Conservation (phyloP, 495 filamentous ascomycete genomes). For the Cudoniella acicularis region DNA sequence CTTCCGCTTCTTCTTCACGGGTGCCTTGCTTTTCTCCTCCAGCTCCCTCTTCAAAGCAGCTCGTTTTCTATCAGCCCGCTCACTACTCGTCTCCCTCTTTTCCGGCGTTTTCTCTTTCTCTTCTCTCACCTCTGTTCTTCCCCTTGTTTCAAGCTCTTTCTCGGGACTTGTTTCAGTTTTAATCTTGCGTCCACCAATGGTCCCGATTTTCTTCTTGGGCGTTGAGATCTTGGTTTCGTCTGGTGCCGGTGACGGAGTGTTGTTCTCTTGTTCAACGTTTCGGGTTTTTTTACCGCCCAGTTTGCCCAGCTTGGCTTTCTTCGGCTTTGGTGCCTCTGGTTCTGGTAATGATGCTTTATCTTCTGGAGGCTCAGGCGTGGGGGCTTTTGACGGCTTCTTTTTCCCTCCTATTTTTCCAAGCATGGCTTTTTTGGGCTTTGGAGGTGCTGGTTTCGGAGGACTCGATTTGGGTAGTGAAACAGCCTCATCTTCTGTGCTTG, state of each 20-base stretch:
- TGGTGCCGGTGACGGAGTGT: neutral
- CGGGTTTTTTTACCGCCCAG: conserved; percentile 28
- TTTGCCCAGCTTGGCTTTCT: conserved; percentile 14
- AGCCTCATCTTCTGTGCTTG: conserved; percentile 35
- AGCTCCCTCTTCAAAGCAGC: conserved; percentile 61
- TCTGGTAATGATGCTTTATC: conserved; percentile 20
- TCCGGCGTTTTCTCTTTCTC: neutral
- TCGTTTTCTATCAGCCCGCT: conserved; percentile 60
- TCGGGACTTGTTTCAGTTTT: conserved; percentile 9
- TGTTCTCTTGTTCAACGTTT: neutral
- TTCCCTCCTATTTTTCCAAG: conserved; percentile 44
- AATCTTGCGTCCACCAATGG: conserved; percentile 17
- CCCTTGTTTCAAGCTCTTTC: neutral
- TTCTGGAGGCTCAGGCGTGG: neutral
- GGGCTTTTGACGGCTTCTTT: neutral
- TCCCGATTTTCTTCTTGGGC: conserved; percentile 4
- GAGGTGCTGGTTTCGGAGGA: conserved; percentile 15
- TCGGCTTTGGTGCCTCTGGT: conserved; percentile 19
- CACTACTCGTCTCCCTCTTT: conserved; percentile 39
- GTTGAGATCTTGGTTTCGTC: neutral
- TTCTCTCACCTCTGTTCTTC: neutral
- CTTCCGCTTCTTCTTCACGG: conserved; percentile 67
- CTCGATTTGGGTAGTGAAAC: conserved; percentile 17
- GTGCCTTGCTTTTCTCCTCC: conserved; percentile 59
- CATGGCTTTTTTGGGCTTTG: conserved; percentile 24